Conservation (phyloP, 257 asterid species). For the Primulina eburnea region DNA sequence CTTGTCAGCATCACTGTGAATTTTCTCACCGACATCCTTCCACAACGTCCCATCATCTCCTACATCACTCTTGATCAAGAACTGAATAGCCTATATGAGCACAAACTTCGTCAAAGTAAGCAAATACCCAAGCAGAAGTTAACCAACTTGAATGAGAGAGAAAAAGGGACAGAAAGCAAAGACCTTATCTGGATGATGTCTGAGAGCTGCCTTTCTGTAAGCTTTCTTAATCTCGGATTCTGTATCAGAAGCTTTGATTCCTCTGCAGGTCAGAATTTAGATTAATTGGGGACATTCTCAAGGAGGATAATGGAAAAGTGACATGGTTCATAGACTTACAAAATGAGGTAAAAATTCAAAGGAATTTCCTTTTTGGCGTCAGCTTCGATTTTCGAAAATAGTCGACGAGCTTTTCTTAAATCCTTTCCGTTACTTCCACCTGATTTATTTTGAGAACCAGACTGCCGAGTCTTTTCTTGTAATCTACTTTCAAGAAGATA, state of each 20-base stretch:
- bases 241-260: constrained; percentile 75
- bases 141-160: constrained; percentile 15
- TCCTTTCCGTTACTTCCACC: constrained; percentile 56
- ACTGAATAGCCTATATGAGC: constrained; percentile 71
- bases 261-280: constrained; percentile 48
- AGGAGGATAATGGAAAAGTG: background rate
- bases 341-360: constrained; percentile 73
- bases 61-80: constrained; percentile 59
- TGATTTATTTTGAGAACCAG: constrained; percentile 38
- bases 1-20: constrained; percentile 82
- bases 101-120: constrained; percentile 24
- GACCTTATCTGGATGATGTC: constrained; percentile 98
- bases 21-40: constrained; percentile 73
- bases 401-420: constrained; percentile 59
- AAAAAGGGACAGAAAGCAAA: constrained; percentile 4
- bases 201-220: constrained; percentile 92
- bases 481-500: constrained; percentile 63
- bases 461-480: constrained; percentile 38
- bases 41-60: constrained; percentile 66
- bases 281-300: constrained; percentile 13
- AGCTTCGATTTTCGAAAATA: constrained; percentile 61
- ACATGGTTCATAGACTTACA: constrained; percentile 51
- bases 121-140: constrained; percentile 10
- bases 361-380: constrained; percentile 56
- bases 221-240: constrained; percentile 93